These are phyloP conservation scores for Neurospora sp. DNA, from an alignment of 495 filamentous ascomycete genomes.

Conservation along the genomic window DNA sequence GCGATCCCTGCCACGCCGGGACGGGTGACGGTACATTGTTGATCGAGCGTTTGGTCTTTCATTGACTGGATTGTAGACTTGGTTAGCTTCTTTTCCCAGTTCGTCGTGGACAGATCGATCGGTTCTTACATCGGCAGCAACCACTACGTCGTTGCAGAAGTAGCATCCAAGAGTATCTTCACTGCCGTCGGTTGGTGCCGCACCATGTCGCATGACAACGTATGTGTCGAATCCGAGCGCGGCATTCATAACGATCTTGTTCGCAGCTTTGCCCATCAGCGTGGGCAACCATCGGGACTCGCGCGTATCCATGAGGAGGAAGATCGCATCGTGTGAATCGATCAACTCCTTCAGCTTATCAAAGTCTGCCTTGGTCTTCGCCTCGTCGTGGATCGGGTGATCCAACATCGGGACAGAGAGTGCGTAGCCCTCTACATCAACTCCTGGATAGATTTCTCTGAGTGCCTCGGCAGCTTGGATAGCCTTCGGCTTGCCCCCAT, in stretches of 20 bases:
- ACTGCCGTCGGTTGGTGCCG: slow-evolving; percentile 39
- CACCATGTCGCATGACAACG: slow-evolving; percentile 92
- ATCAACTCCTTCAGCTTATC: slow-evolving; percentile 63
- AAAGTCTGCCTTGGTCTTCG: slow-evolving; percentile 59
- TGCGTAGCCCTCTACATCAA: slow-evolving; percentile 65
- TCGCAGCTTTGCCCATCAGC: slow-evolving; percentile 85
- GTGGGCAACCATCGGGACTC: slow-evolving; percentile 96
- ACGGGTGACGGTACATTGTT: slow-evolving; percentile 95
- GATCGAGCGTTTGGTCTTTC: slow-evolving; percentile 88
- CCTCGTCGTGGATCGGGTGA: slow-evolving; percentile 69
- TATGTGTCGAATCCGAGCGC: slow-evolving; percentile 94
- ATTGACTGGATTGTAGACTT: slow-evolving; percentile 52
- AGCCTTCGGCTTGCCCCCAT: slow-evolving; percentile 80
- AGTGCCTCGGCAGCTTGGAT: slow-evolving; percentile 70
- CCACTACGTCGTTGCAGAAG: slow-evolving; percentile 97
- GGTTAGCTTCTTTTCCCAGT: slow-evolving; percentile 27
- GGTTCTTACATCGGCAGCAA: slow-evolving; percentile 76
- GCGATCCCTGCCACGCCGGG: slow-evolving; percentile 88
- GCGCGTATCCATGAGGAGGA: slow-evolving; percentile 91
- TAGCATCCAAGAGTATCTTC: slow-evolving; percentile 78
- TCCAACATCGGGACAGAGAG: slow-evolving; percentile 92
- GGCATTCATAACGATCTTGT: slow-evolving; percentile 93
- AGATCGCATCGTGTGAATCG: slow-evolving; percentile 82
- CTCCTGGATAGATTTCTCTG: slow-evolving; percentile 81
- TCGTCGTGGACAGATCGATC: background rate